These are phyloP conservation scores for Sporothrix euskadiensis DNA, from an alignment of 2,329 filamentous ascomycete species.

Conservation along the genomic window DNA sequence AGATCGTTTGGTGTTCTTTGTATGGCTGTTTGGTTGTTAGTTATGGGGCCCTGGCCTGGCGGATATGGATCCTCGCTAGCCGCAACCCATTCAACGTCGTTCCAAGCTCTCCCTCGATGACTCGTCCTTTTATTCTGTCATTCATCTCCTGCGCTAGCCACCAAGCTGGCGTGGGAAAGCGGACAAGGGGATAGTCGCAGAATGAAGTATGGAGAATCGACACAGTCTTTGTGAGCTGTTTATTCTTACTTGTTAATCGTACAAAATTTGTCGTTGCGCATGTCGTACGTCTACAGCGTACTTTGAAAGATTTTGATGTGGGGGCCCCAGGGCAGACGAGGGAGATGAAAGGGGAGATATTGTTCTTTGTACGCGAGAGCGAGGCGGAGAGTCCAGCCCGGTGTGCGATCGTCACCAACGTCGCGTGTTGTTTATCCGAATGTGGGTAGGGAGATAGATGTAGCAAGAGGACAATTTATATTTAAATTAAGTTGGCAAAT, in stretches of 20 bases:
- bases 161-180: background rate
- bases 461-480: background rate
- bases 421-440: background rate
- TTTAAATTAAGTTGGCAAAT: background rate
- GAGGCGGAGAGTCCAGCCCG: background rate
- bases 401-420: background rate
- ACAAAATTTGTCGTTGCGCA: background rate
- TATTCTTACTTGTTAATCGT: background rate
- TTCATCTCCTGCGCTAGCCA: background rate
- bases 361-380: background rate
- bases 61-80: constrained; percentile 2
- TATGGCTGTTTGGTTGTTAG: background rate
- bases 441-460: background rate
- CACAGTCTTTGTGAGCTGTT: background rate
- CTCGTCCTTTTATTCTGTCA: background rate
- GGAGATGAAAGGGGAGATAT: background rate
- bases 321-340: background rate
- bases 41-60: background rate
- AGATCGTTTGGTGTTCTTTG: background rate
- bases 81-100: background rate
- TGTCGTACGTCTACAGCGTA: constrained; percentile 3
- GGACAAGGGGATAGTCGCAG: background rate
- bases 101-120: background rate
- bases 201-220: background rate
- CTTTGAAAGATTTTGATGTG: background rate